Evolutionary conservation across 305 asterid species (phyloP), one percentile per base, ranked within the genome.

Genomic region (Lippia alba): DNA sequence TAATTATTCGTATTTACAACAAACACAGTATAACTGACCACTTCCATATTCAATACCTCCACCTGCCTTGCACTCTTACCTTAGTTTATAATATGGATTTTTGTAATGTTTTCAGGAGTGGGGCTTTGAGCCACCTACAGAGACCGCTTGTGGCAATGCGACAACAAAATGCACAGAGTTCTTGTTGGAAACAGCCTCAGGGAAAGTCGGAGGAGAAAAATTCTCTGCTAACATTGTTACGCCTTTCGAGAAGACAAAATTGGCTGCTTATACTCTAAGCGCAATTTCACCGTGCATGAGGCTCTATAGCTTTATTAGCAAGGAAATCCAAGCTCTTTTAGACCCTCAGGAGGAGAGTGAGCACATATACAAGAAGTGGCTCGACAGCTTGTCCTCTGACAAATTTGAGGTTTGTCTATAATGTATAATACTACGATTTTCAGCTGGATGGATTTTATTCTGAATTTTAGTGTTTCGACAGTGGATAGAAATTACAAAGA

Each of bases 221-320:
- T 80, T 67, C 60, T 70, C 81, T 5, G 30, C 30, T 24, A 24
- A 24, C 30, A 84, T 87, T 15, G 88, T 82, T 62, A 87, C 94
- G 8, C 94, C 94, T 30, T 87, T 87, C 50, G 94, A 87, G 74
- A 87, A 85, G 81, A 87, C 94, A 3, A 87, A 86, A 65, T 75
- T 87, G 56, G 94, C 91, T 54, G 88, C 91, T 16, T 87, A 85
- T 74, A 83, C 94, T 4, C 82, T 87, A 6, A 82, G 91, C 8
- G 89, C 83, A 19, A 84, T 87, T 63, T 78, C 94, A 49, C 94
- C 94, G 1, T 87, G 94, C 86, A 87, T 87, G 94, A 85, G 89
- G 81, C 87, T 87, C 73, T 87, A 75, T 73, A 79, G 77, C 79
- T 87, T 70, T 64, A 72, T 87, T 7, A 82, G 88, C 48, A 77